Percentiles rank a stretch among this genome's conserved stretches.
phyloP scores from a whole-genome alignment of 2,329 filamentous ascomycete species.

The Fusarium gaditjirri region DNA sequence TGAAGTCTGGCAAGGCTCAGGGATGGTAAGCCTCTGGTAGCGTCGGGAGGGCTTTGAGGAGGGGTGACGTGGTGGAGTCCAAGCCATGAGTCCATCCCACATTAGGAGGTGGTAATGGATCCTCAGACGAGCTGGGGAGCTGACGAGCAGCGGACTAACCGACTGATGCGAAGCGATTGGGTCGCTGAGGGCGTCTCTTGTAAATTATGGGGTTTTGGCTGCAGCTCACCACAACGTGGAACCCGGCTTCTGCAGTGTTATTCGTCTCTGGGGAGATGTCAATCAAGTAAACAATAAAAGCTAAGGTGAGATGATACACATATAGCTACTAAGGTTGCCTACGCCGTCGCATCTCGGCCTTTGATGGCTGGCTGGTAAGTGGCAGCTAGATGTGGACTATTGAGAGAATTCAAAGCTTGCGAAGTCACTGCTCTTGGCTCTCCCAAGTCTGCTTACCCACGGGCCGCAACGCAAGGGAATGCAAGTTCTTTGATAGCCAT shows the following conservation, averaged over 20 bases:
- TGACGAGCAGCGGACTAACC: conserved; percentile 38
- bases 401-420: background rate
- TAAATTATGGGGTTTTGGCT: conserved; percentile 42
- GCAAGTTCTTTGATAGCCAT: conserved; percentile 4
- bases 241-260: conserved; percentile 28
- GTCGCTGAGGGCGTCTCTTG: conserved; percentile 29
- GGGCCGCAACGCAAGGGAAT: conserved; percentile 1
- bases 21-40: conserved; percentile 24
- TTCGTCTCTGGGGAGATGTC: conserved; percentile 38
- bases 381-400: conserved; percentile 12
- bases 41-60: conserved; percentile 20
- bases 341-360: conserved; percentile 7
- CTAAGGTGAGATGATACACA: conserved; percentile 5
- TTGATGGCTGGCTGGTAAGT: conserved; percentile 5
- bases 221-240: conserved; percentile 34
- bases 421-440: conserved; percentile 1
- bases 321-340: background rate
- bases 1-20: conserved; percentile 16
- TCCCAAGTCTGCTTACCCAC: background rate
- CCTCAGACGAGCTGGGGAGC: conserved; percentile 30
- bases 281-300: conserved; percentile 30
- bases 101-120: conserved; percentile 36
- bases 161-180: conserved; percentile 40
- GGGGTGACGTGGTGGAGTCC: conserved; percentile 43
- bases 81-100: conserved; percentile 38